phyloP scores from a whole-genome alignment of 1,284 basidiomycete species.

The Bondarzewia mesenterica region DNA sequence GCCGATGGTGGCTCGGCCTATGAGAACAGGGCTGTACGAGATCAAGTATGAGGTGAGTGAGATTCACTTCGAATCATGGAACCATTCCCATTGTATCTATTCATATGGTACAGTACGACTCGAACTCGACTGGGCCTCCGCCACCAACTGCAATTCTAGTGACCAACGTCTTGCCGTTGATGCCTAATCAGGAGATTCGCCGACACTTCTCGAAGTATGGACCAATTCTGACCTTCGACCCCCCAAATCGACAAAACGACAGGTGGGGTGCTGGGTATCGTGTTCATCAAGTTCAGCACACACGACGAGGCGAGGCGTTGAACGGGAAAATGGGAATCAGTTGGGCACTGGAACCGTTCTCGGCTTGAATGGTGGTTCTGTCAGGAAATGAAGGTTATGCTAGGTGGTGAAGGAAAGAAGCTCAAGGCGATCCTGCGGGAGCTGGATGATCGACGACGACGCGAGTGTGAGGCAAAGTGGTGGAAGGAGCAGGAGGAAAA shows the following conservation, averaged over 20 bases:
- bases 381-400: constrained; percentile 46
- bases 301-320: constrained; percentile 58
- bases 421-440: constrained; percentile 53
- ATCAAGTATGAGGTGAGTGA: constrained; percentile 56
- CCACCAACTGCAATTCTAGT: constrained; percentile 75
- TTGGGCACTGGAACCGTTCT: constrained; percentile 24
- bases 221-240: constrained; percentile 61
- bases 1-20: constrained; percentile 24
- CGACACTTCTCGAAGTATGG: constrained; percentile 69
- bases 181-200: constrained; percentile 58
- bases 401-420: constrained; percentile 54
- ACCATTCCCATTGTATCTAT: too few relatives aligned
- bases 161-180: constrained; percentile 65
- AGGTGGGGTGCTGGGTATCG: constrained; percentile 79
- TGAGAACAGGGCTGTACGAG: constrained; percentile 38
- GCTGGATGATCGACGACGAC: constrained; percentile 44
- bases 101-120: constrained; percentile 54
- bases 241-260: constrained; percentile 76
- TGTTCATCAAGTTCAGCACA: constrained; percentile 62
- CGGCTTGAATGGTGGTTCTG: constrained; percentile 17
- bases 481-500: constrained; percentile 23
- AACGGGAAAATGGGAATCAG: constrained; percentile 50
- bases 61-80: neutral
- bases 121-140: constrained; percentile 65
- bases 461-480: constrained; percentile 37